A percentile compares a stretch with the other conserved stretches of the same genome.
These are phyloP conservation scores for Pythium rishiriense DNA, from an alignment of 352 stramenopile species.

Conservation along the genomic window DNA sequence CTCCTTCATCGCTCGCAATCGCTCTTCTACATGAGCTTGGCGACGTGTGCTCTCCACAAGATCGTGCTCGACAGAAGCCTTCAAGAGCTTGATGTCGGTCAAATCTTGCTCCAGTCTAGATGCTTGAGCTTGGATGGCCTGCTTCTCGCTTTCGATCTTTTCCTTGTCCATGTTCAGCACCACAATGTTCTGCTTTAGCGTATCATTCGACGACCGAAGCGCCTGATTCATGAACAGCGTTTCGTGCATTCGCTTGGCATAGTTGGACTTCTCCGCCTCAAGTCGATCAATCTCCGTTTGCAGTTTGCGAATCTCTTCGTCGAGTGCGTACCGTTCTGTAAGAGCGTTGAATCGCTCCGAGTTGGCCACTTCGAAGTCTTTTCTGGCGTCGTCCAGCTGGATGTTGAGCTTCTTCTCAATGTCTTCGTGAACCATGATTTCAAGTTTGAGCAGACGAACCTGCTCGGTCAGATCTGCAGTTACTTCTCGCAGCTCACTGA, in stretches of 20 bases:
- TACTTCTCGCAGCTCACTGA: slow-evolving; percentile 41
- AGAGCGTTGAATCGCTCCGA: slow-evolving; percentile 64
- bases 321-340: slow-evolving; percentile 52
- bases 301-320: slow-evolving; percentile 68
- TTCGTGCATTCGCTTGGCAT: slow-evolving; percentile 69
- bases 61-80: slow-evolving; percentile 45
- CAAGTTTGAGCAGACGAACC: slow-evolving; percentile 57
- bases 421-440: slow-evolving; percentile 73
- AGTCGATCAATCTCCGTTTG: slow-evolving; percentile 49
- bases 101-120: slow-evolving; percentile 34
- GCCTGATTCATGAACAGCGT: slow-evolving; percentile 79
- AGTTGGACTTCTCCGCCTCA: slow-evolving; percentile 58
- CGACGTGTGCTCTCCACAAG: slow-evolving; percentile 47
- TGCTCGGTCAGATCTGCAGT: slow-evolving; percentile 42
- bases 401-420: slow-evolving; percentile 61
- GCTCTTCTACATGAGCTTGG: slow-evolving; percentile 49
- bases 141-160: slow-evolving; percentile 46
- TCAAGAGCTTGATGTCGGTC: slow-evolving; percentile 36
- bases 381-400: slow-evolving; percentile 51
- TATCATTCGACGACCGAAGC: slow-evolving; percentile 59
- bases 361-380: slow-evolving; percentile 70
- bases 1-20: slow-evolving; percentile 63
- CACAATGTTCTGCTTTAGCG: slow-evolving; percentile 56
- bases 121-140: slow-evolving; percentile 36
- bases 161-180: slow-evolving; percentile 64